Evolutionary conservation across 352 stramenopile species (phyloP).

Genomic region (Globisporangium rhizosaccharum): DNA sequence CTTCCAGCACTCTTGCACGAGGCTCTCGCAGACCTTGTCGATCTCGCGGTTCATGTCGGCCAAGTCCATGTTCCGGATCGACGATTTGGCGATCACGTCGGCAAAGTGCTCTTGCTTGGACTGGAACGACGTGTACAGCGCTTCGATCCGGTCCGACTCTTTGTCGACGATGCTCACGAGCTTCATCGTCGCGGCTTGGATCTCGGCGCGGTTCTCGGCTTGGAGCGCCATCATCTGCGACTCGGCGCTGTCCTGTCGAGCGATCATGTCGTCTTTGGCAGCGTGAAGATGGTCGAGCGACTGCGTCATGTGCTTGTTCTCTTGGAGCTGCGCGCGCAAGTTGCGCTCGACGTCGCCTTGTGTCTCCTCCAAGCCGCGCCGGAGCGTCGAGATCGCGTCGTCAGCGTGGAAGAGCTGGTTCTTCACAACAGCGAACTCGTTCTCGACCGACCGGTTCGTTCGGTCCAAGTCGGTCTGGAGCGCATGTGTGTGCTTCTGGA

Average conservation of each 20-base stretch:
- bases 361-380: slow-evolving; percentile 53
- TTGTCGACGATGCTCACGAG: slow-evolving; percentile 73
- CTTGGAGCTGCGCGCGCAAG: slow-evolving; percentile 43
- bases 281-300: slow-evolving; percentile 35
- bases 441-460: slow-evolving; percentile 43
- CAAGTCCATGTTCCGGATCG: slow-evolving; percentile 81
- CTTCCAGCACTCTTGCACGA: slow-evolving; percentile 83
- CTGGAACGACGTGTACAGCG: slow-evolving; percentile 74
- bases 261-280: slow-evolving; percentile 45
- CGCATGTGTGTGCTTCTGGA: slow-evolving; percentile 37
- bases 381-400: slow-evolving; percentile 52
- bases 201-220: slow-evolving; percentile 68
- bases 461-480: slow-evolving; percentile 48
- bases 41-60: slow-evolving; percentile 76
- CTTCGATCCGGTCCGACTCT: slow-evolving; percentile 72
- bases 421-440: slow-evolving; percentile 57
- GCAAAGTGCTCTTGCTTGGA: slow-evolving; percentile 80
- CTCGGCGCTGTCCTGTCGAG: slow-evolving; percentile 51
- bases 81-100: slow-evolving; percentile 67
- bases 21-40: slow-evolving; percentile 69
- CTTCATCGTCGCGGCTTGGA: slow-evolving; percentile 54
- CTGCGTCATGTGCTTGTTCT: slow-evolving; percentile 40
- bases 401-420: slow-evolving; percentile 77
- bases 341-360: slow-evolving; percentile 54
- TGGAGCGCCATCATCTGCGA: slow-evolving; percentile 64